Evolutionary conservation across 257 asterid genomes (phyloP).

Genomic region (Henckelia pumila): DNA sequence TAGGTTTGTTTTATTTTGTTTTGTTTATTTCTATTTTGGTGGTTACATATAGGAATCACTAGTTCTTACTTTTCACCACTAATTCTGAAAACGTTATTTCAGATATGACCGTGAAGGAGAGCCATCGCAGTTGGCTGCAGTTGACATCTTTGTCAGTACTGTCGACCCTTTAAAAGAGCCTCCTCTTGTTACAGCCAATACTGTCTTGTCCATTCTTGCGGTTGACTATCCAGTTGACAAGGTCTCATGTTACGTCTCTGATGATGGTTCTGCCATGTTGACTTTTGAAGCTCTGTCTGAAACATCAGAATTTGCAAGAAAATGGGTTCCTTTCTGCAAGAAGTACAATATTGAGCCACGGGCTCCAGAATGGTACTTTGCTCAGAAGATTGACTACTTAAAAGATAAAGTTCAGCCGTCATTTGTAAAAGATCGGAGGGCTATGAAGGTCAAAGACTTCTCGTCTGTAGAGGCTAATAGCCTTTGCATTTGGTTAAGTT

Average conservation of each 20-base stretch:
- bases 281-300: slow-evolving; percentile 85
- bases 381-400: slow-evolving; percentile 84
- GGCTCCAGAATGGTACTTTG: slow-evolving; percentile 96
- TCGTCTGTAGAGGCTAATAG: slow-evolving; percentile 2
- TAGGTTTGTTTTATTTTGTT: slow-evolving; percentile 13
- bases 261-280: slow-evolving; percentile 96
- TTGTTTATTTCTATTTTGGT: background rate
- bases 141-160: slow-evolving; percentile 98
- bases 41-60: background rate
- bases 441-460: slow-evolving; percentile 72
- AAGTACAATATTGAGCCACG: slow-evolving; percentile 90
- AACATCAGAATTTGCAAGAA: slow-evolving; percentile 91
- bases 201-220: slow-evolving; percentile 87
- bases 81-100: slow-evolving; percentile 26
- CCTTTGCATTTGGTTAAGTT: slow-evolving; percentile 24
- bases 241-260: slow-evolving; percentile 98
- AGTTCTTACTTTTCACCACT: slow-evolving; percentile 21
- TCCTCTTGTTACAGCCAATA: slow-evolving; percentile 94
- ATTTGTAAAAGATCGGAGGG: slow-evolving; percentile 93
- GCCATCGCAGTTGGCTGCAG: slow-evolving; percentile 98
- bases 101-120: slow-evolving; percentile 98
- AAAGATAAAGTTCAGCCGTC: slow-evolving; percentile 91
- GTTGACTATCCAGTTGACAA: slow-evolving; percentile 97
- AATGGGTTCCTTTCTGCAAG: slow-evolving; percentile 94
- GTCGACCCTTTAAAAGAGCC: slow-evolving; percentile 98